phyloP scores from a whole-genome alignment of 345 rosid species.

The Ceriops tagal region DNA sequence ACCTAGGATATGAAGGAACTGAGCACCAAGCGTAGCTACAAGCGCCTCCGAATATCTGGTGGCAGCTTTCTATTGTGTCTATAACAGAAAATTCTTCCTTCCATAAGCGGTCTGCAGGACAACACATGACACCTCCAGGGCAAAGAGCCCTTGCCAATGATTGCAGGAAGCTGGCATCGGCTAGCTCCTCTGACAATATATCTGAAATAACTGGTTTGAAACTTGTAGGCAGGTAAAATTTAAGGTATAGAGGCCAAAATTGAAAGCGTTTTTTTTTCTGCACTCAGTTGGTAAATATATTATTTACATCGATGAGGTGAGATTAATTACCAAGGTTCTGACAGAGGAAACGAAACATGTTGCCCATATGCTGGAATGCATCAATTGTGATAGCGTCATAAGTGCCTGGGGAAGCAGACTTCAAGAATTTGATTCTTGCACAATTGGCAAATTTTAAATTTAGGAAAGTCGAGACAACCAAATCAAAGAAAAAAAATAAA shows the following conservation, averaged over 20 bases:
- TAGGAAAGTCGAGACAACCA: not conserved
- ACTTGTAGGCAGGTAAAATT: not conserved
- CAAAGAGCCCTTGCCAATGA: constrained; percentile 19
- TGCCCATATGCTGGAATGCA: constrained; percentile 25
- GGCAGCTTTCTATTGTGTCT: constrained; percentile 11
- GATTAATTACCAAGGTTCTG: not conserved
- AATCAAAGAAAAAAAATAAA: not conserved
- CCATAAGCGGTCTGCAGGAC: constrained; percentile 25
- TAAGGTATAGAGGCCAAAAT: not conserved
- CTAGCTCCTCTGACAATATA: constrained; percentile 9
- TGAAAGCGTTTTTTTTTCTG: not conserved
- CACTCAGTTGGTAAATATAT: not conserved
- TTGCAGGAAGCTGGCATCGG: constrained; percentile 13
- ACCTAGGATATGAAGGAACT: constrained; percentile 19
- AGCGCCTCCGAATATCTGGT: constrained; percentile 24
- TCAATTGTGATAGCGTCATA: constrained; percentile 28
- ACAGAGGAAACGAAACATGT: not conserved
- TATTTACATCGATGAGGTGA: not conserved
- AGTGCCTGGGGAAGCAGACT: constrained; percentile 15
- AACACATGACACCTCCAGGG: constrained; percentile 25
- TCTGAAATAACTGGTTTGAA: not conserved
- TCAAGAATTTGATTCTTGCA: constrained; percentile 22
- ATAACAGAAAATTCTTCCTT: constrained; percentile 8
- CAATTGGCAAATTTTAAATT: not conserved
- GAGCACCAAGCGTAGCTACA: constrained; percentile 27